phyloP scores from a whole-genome alignment of 352 stramenopile species.

The Peronospora farinosa region DNA sequence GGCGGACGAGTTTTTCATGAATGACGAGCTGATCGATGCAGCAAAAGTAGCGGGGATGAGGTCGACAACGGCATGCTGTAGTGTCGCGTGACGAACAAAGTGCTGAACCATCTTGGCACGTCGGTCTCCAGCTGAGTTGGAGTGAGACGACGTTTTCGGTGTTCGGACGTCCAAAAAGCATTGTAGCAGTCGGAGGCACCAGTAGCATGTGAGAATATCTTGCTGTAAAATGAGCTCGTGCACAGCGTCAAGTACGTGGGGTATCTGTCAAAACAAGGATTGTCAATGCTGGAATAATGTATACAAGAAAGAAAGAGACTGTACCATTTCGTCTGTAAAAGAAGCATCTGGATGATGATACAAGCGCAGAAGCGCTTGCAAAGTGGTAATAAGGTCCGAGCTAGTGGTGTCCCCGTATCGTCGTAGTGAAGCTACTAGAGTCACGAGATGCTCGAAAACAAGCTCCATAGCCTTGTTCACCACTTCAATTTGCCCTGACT shows the following conservation, averaged over 20 bases:
- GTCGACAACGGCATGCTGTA: conserved; percentile 47
- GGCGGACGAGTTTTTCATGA: conserved; percentile 12
- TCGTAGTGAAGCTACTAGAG: conserved; percentile 32
- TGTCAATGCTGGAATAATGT: conserved; percentile 3
- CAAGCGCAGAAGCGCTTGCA: conserved; percentile 50
- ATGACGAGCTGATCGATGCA: conserved; percentile 22
- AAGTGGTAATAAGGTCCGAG: conserved; percentile 35
- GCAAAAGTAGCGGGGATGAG: conserved; percentile 47
- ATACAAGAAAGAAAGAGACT: conserved; percentile 1
- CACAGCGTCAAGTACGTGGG: conserved; percentile 42
- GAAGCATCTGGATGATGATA: conserved; percentile 38
- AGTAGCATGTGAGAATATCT: conserved; percentile 59
- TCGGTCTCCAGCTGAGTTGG: conserved; percentile 29
- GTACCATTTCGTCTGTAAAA: conserved; percentile 37
- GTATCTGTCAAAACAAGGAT: conserved; percentile 25
- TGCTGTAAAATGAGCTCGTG: conserved; percentile 53
- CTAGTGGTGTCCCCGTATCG: conserved; percentile 32
- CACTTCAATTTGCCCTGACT: conserved; percentile 27
- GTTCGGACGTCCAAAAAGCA: conserved; percentile 42
- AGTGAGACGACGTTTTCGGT: conserved; percentile 22
- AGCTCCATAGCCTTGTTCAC: conserved; percentile 44
- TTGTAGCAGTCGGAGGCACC: conserved; percentile 60
- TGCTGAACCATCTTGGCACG: conserved; percentile 53
- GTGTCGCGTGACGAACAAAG: conserved; percentile 40
- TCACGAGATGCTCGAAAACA: conserved; percentile 40